Base-by-base conservation (phyloP, 208 protist species). In the Angomonas desouzai region DNA sequence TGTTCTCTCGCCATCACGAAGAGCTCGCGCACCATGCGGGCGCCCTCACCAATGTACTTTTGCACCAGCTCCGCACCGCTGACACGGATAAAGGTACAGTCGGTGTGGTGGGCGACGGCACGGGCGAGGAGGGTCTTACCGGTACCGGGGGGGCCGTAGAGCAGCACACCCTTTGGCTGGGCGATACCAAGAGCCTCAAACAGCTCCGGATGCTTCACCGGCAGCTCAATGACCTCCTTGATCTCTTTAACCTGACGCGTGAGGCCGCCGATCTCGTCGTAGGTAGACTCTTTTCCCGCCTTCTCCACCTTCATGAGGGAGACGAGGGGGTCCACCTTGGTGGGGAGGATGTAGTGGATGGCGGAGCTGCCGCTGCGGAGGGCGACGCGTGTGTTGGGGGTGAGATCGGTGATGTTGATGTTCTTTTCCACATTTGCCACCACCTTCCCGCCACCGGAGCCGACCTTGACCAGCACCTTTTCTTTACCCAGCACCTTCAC, bases 41-140 rank as follows among this genome's bases (percentile, higher is more conserved):
- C 94, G 48, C 98, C 99, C 78, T 99, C 98, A 61, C 99, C 99
- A 77, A 99, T 99, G 89, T 99, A 99, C 85, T 99, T 99, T 74
- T 99, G 99, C 62, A 99, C 98, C 49, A 99, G 87, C 85, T 99
- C 99, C 29, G 96, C 97, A 22, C 99, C 99, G 53, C 97, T 99
- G 3, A 99, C 98, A 45, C 99, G 96, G 72, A 99, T 99, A 76
- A 99, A 99, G 28, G 89, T 97, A 77, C 93, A 98, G 22, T 98
- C 96, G 0, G 98, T 99, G 92, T 99, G 98, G 74, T 99, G 98
- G 1, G 98, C 98, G 22, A 99, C 98, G 0, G 98, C 98, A 63
- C 98, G 91, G 0, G 98, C 98, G 29, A 99, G 77, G n/a, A 99
- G 88, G 25, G 98, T 99, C 83, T 99, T 99, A 29, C 93, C 92